Evolutionary conservation across 106 monocot genomes (phyloP), one percentile per base, ranked within the genome.

Genomic region (Xerophyta viscosa): DNA sequence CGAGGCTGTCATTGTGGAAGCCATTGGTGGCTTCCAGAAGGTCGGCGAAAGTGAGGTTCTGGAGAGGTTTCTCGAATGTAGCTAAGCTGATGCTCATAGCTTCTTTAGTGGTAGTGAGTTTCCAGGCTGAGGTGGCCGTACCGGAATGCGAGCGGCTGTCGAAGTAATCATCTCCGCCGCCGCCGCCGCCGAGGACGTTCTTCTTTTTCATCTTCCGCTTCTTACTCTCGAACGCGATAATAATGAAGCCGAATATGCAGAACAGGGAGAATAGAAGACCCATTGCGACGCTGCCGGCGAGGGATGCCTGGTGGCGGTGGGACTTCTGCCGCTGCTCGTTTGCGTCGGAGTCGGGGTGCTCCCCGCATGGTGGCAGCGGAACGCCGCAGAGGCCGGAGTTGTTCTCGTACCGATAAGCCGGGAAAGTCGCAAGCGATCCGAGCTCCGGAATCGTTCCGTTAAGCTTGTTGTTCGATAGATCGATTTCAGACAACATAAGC

Each of bases 1-100:
- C 48, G 20, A 78, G 49, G 64, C 75, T 68, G 55, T 84, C 84
- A 6, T 72, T 55, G 60, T 84, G 88, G 67, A 94, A 94, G 18
- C 88, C 88, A 21, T 88, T 84, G 21, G 94, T 94, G 64, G 94
- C 94, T 20, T 81, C 94, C 0, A 84, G 62, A 18, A 94, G 78
- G 60, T 94, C 94, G 0, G 74, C 78, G 10, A 94, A 76, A 0
- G 94, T 94, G 36, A 94, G 74, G 31, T 78, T 88, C 50, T 61
- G 77, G 3, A 88, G 75, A 3, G 81, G 84, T 61, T 81, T 88
- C 1, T 88, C 86, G 10, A 88, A 88, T 9, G 88, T 68, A 27
- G 84, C 75, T 3, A 94, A 72, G 56, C 63, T 88, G 53, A 88
- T 88, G 66, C 70, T 88, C 7, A 81, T 15, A 20, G 84, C 84